Evolutionary conservation across 306 rosid genomes (phyloP).

Genomic region (Abrus pulchellus): DNA sequence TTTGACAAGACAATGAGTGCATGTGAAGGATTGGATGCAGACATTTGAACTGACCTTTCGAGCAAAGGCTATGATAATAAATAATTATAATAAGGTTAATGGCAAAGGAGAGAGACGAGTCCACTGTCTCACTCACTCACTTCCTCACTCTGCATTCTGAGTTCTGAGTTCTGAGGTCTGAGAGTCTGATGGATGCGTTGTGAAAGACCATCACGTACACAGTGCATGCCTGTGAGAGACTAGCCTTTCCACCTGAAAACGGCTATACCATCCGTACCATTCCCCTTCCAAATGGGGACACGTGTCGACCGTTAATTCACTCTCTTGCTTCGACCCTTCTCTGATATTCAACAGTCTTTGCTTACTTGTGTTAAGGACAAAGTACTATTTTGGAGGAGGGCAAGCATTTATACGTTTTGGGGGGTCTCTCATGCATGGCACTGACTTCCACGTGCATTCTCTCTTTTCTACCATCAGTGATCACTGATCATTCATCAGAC

Average conservation of each 20-base stretch:
- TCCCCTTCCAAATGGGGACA: conserved; percentile 7
- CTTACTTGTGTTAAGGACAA: conserved; percentile 24
- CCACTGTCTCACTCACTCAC: neutral
- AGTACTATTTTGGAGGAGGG: conserved; percentile 42
- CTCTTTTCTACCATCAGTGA: neutral
- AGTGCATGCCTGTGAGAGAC: neutral
- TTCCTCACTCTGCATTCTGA: conserved; percentile 28
- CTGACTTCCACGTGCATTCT: conserved; percentile 49
- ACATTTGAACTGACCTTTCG: conserved; percentile 68
- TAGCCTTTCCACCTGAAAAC: conserved; percentile 45
- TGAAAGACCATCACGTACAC: conserved; percentile 35
- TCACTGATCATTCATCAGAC: conserved; percentile 1
- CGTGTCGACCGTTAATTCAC: neutral
- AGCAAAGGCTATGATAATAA: conserved; percentile 20
- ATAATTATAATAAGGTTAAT: neutral
- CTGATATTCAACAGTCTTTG: neutral
- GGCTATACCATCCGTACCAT: conserved; percentile 22
- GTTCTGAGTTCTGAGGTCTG: too few species aligned
- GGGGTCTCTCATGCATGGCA: conserved; percentile 55
- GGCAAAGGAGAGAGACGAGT: neutral
- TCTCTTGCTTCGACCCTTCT: neutral
- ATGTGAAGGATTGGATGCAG: conserved; percentile 63
- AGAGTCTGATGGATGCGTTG: neutral
- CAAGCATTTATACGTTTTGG: conserved; percentile 39
- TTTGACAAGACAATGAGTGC: conserved; percentile 68